Percentiles rank a stretch among this genome's conserved stretches.
Conservation (phyloP, 257 asterid genomes). For the Euphrasia confusa region DNA sequence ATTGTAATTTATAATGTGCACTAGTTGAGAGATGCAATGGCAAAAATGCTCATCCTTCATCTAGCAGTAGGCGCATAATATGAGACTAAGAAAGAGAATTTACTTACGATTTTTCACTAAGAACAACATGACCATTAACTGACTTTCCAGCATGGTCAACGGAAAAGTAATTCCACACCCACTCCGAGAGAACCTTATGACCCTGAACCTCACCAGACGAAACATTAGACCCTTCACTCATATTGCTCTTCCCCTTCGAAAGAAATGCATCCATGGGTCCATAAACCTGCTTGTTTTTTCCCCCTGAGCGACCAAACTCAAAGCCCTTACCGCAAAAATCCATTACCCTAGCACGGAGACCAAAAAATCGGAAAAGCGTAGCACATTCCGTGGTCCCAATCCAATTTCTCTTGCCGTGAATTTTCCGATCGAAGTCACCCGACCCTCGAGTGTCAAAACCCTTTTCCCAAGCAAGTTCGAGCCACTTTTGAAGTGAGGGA, state of each 20-base stretch:
- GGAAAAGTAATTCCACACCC: conserved; percentile 89
- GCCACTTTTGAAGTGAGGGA: conserved; percentile 75
- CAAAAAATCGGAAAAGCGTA: conserved; percentile 77
- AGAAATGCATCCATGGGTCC: conserved; percentile 87
- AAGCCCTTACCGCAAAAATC: conserved; percentile 56
- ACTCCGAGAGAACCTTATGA: conserved; percentile 54
- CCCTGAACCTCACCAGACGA: conserved; percentile 34
- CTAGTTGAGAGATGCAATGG: too few species aligned
- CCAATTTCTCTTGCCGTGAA: conserved; percentile 69
- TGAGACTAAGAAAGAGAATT: conserved; percentile 5
- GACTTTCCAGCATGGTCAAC: conserved; percentile 33
- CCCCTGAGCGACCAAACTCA: conserved; percentile 25
- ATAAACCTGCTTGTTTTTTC: conserved; percentile 37
- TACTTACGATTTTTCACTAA: conserved; percentile 74
- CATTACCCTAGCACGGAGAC: conserved; percentile 76
- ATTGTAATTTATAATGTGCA: too few species aligned
- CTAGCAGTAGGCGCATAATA: background rate
- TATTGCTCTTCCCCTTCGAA: conserved; percentile 37
- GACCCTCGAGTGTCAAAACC: conserved; percentile 77
- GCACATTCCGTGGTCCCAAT: conserved; percentile 96
- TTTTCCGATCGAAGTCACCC: conserved; percentile 49
- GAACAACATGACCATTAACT: conserved; percentile 45
- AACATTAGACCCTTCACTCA: conserved; percentile 6
- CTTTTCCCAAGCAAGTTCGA: conserved; percentile 77
- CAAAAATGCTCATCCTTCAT: too few species aligned